Conservation (phyloP, 2,329 filamentous ascomycete genomes). For the Neopestalotiopsis sp. region DNA sequence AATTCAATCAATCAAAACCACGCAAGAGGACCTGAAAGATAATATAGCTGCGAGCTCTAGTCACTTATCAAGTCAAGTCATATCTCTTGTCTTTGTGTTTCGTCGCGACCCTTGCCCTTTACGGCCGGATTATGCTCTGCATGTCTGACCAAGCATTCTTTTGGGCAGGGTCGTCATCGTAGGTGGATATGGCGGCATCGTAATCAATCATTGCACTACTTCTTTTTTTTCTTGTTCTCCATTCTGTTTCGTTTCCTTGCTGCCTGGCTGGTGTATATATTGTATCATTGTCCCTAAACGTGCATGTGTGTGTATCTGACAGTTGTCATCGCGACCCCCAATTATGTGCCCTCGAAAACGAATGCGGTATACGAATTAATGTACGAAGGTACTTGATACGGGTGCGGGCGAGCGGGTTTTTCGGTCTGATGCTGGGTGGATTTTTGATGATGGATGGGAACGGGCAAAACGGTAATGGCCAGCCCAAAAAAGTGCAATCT, state of each 20-base stretch:
- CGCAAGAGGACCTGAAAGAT: background rate
- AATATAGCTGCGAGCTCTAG: background rate
- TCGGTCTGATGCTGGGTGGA: background rate
- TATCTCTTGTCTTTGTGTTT: background rate
- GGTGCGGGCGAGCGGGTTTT: background rate
- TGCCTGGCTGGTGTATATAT: background rate
- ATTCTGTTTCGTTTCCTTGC: background rate
- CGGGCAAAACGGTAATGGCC: too few species aligned
- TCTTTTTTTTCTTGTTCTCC: background rate
- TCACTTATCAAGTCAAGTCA: background rate
- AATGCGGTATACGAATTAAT: background rate
- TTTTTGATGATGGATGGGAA: too few species aligned
- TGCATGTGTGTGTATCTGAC: slow-evolving; percentile 1
- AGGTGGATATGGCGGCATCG: background rate
- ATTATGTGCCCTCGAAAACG: background rate
- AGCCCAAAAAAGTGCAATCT: background rate
- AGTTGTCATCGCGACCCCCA: slow-evolving; percentile 1
- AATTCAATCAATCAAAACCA: background rate
- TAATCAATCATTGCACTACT: background rate
- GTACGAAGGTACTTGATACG: background rate
- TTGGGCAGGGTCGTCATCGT: background rate
- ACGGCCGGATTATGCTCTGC: slow-evolving; percentile 2
- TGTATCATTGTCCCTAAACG: background rate
- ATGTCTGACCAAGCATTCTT: slow-evolving; percentile 2
- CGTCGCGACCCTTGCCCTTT: background rate